Base-by-base conservation (phyloP, 805 yeast species). In the Pichia occidentalis region DNA sequence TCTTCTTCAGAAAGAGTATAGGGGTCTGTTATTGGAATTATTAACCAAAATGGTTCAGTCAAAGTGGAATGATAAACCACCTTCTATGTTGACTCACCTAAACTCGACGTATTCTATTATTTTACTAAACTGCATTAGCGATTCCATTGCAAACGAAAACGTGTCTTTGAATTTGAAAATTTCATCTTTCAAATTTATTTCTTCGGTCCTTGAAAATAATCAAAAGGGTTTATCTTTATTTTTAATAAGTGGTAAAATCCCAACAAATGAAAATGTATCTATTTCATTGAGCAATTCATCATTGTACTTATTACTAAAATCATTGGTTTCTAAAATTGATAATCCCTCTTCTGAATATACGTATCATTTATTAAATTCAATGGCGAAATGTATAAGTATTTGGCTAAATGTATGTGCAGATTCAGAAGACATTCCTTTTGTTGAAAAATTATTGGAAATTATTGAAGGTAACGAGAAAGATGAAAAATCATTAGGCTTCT, bases 1-100 rank as follows among this genome's bases (percentile, higher is more conserved):
- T 51, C 61, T 75, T 5, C 64, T 63, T n/a, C 63, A 66, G 24
- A 62, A 65, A 7, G 48, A 59, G 0, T 61, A 79, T 40, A 72
- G 85, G 42, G 57, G 60, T 23, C 62, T 63, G 9, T 64, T 85
- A 1, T 58, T 85, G 24, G 70, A 69, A 28, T 53, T 86, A 25
- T 57, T 85, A 13, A 71, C 80, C 4, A 63, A 71, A 4, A 55
- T 84, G 29, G 76, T 83, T 1, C 66, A 64, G 29, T 77, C 77
- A 0, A 60, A 53, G 3, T 76, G 84, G 80, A 65, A 65, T 6
- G 61, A 63, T 4, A 77, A 73, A 20, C 73, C 79, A 24, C 95
- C 95, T 4, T 86, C 95, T 1, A 61, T 90, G 33, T 64, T 90
- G 27, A 83, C 97, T 0, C 85, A 85, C 54, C 61, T 90, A 37